Evolutionary conservation across 2,329 filamentous ascomycete genomes (phyloP), one percentile per base, ranked within the genome.

Genomic region (Colletotrichum tropicale): DNA sequence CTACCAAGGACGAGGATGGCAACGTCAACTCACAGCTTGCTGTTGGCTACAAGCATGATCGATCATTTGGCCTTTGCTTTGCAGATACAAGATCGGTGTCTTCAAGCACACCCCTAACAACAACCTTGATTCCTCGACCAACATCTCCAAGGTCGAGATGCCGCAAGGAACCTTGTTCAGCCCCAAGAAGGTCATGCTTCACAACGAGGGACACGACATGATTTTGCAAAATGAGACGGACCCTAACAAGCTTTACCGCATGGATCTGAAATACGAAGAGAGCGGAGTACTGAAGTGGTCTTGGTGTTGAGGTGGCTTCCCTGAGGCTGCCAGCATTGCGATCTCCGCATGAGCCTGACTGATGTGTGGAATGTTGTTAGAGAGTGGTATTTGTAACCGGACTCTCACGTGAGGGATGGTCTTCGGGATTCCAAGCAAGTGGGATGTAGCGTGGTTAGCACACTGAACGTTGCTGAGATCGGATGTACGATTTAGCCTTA

Each of bases 91-190:
- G 90, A 99, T 99, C 83, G 97, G 97, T 70, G 97, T 99, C 56
- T 99, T 99, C 91, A 98, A 98, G 85, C 97, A 99, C 82, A 98
- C 96, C 0, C 89, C 93, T 1, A 95, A 98, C 86, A 98, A 98
- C 83, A 93, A 96, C 79, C 90, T 99, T 18, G 95, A 98, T 83
- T 99, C 98, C 85, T 95, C 95, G 13, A 99, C 97, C 76, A 98
- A 96, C 78, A 99, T 99, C 81, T 98, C 95, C 76, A 98, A 98
- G 85, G 95, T 99, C 66, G 93, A 96, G 83, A 98, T 96, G 0
- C 95, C 96, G 3, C 91, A 92, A 60, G 97, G 97, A 80, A 94
- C 94, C 82, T 89, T 96, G 1, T 98, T 99, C 87, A 96, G 94
- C 77, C 97, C 97, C 8, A 98, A 95, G 87, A 99, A 98, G 87